phyloP scores from a whole-genome alignment of 805 yeast genomes.

The Pachysolen tannophilus region DNA sequence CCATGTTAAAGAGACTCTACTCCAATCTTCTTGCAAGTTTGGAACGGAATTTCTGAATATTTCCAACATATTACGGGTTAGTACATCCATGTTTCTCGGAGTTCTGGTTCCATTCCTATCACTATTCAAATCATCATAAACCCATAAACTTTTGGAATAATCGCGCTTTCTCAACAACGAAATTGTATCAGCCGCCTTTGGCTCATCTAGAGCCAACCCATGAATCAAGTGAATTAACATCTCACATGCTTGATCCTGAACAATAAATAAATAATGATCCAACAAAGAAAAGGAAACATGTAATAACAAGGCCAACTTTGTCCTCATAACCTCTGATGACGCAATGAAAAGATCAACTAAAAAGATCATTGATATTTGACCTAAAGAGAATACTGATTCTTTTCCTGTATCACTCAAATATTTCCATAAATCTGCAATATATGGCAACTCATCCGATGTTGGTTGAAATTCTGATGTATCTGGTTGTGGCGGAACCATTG shows the following conservation, averaged over 20 bases:
- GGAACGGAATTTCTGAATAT: conserved; percentile 43
- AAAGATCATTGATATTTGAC: conserved; percentile 81
- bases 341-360: conserved; percentile 71
- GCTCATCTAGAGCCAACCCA: conserved; percentile 47
- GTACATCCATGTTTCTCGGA: conserved; percentile 75
- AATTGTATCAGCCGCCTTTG: conserved; percentile 48
- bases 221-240: conserved; percentile 67
- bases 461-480: conserved; percentile 22
- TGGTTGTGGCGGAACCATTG: conserved; percentile 74
- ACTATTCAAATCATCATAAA: conserved; percentile 74
- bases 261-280: conserved; percentile 80
- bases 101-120: conserved; percentile 76
- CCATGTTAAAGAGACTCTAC: conserved; percentile 77
- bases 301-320: conserved; percentile 60
- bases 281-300: conserved; percentile 75
- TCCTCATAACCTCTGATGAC: conserved; percentile 53
- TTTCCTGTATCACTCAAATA: conserved; percentile 46
- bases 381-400: conserved; percentile 75
- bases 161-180: conserved; percentile 49
- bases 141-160: conserved; percentile 54
- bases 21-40: conserved; percentile 73
- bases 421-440: conserved; percentile 63
- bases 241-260: conserved; percentile 78
- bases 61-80: conserved; percentile 56
- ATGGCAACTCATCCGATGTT: conserved; percentile 46